Base-by-base conservation (phyloP, 2,329 filamentous ascomycete species). In the Penicillium sp. region DNA sequence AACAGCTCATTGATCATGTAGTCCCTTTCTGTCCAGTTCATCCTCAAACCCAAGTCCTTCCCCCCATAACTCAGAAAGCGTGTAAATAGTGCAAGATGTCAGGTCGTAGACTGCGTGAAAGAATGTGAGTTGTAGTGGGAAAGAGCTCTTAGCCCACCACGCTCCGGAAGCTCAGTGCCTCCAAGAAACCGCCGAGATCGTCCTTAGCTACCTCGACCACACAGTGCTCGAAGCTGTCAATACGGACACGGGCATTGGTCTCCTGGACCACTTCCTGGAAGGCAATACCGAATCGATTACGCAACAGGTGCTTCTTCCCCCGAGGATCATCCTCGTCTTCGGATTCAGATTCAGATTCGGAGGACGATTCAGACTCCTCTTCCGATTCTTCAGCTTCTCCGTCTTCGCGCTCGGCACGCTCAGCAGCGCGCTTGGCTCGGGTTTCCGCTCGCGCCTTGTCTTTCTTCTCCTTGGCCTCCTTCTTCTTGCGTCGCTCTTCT, bases 121-220 rank as follows among this genome's bases (percentile, higher is more conserved):
- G 45, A 56, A 56, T 40, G 45, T 53, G 42, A 18, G 45, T 49
- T 50, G 27, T 14, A 45, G 41, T 47, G 46, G 42, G 52, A 46
- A 31, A 49, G 37, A 31, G 15, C 18, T 20, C 18, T 67, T 65
- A 82, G 31, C 84, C 84, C 53, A 87, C 88, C 18, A 97, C 92
- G 54, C 87, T 87, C 82, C 95, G 96, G 83, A 92, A 88, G 75
- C 92, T 97, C 70, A 99, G 74, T 53, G 88, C 88, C 77, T 99
- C 94, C 62, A 99, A 79, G 72, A 99, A 99, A 0, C 88, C 90
- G 15, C 86, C 85, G 26, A 99, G 77, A 74, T 97, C 94, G 70
- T 97, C 94, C 78, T 96, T 97, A 75, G 88, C 88, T n/a, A 99
- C 93, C 73, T 99, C 94, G 45, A 97, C 92, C 7, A 97, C 94